Evolutionary conservation across 2,329 filamentous ascomycete genomes (phyloP).

Genomic region (Alternaria conjuncta): DNA sequence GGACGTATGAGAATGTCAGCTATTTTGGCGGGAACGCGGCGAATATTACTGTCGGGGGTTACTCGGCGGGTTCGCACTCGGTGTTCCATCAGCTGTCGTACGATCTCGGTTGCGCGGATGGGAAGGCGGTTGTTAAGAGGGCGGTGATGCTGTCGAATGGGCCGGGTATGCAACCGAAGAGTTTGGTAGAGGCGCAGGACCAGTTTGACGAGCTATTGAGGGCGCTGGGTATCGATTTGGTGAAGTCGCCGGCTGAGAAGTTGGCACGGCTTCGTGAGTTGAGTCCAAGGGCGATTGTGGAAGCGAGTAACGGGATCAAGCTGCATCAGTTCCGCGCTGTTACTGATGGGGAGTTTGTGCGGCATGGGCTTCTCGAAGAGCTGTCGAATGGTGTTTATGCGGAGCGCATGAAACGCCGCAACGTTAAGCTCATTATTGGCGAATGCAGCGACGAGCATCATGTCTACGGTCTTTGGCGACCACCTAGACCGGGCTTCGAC

Average conservation of each 20-base stretch:
- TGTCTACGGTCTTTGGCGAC: conserved; percentile 59
- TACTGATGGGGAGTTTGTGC: conserved; percentile 58
- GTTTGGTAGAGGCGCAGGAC: conserved; percentile 53
- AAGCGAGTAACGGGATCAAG: conserved; percentile 51
- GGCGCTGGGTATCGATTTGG: conserved; percentile 52
- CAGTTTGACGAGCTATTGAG: conserved; percentile 61
- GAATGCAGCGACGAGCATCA: conserved; percentile 62
- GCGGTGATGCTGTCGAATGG: conserved; percentile 63
- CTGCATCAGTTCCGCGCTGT: conserved; percentile 63
- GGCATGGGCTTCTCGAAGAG: conserved; percentile 50
- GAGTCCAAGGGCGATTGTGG: conserved; percentile 50
- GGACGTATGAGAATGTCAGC: conserved; percentile 59
- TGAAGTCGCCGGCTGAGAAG: conserved; percentile 52
- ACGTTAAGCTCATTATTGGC: conserved; percentile 59
- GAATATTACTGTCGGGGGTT: conserved; percentile 62
- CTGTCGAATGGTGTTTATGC: conserved; percentile 60
- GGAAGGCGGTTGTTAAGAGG: conserved; percentile 57
- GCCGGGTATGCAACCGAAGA: conserved; percentile 61
- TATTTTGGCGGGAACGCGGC: conserved; percentile 59
- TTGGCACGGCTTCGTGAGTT: conserved; percentile 53
- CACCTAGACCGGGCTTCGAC: conserved; percentile 52
- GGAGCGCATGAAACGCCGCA: conserved; percentile 51
- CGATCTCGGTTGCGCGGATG: conserved; percentile 58
- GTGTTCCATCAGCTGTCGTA: conserved; percentile 65
- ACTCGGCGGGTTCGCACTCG: conserved; percentile 64